Conservation (phyloP, 1,139 yeast species). For the Kodamaea ohmeri region DNA sequence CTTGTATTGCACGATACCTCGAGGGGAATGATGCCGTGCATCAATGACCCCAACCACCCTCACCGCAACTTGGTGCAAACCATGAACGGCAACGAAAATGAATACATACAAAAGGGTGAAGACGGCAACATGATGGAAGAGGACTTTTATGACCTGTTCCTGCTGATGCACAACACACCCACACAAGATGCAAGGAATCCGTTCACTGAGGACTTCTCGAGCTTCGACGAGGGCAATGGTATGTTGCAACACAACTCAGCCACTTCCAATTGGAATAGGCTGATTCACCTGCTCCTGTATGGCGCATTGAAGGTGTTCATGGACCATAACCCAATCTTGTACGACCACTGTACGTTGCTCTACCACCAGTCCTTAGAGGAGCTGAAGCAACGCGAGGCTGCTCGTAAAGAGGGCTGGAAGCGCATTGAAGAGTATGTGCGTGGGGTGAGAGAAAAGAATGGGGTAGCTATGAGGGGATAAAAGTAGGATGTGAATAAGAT, state of each 20-base stretch:
- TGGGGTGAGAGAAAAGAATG: constrained; percentile 19
- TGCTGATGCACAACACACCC: constrained; percentile 32
- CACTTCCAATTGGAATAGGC: constrained; percentile 77
- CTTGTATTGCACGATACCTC: constrained; percentile 28
- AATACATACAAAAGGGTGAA: constrained; percentile 11
- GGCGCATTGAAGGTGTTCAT: constrained; percentile 88
- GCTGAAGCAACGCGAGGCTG: constrained; percentile 56
- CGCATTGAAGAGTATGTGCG: constrained; percentile 63
- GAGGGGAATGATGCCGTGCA: constrained; percentile 21
- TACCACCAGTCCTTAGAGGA: constrained; percentile 76
- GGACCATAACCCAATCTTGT: constrained; percentile 89
- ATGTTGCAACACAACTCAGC: constrained; percentile 41
- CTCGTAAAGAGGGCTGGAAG: constrained; percentile 74
- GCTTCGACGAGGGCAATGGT: constrained; percentile 18
- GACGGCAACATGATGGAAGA: constrained; percentile 40
- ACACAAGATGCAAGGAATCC: constrained; percentile 13
- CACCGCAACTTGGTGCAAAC: constrained; percentile 19
- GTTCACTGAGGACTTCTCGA: constrained; percentile 16
- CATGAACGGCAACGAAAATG: constrained; percentile 9
- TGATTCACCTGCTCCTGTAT: constrained; percentile 86
- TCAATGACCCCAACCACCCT: constrained; percentile 20
- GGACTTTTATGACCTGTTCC: constrained; percentile 46
- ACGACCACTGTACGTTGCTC: constrained; percentile 86
- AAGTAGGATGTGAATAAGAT: not conserved
- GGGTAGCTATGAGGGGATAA: not conserved